Base-by-base conservation (phyloP, 208 protist species). In the Acanthamoeba healyi region DNA sequence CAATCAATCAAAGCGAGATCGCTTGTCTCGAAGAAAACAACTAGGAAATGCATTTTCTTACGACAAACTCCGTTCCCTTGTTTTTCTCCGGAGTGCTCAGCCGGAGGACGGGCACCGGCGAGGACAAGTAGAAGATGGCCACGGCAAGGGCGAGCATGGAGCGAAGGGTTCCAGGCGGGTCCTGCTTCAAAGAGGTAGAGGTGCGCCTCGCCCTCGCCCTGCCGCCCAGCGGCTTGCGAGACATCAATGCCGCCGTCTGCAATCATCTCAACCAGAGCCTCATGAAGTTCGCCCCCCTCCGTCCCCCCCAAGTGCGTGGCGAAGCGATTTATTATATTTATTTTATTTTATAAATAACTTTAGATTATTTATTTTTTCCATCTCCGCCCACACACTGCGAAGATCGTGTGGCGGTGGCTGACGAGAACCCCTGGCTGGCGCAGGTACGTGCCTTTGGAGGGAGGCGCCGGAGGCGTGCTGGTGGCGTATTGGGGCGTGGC, bases 191-290 rank as follows among this genome's bases (percentile, higher is more conserved):
- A 46, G 70, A 79, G 36, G 17, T 49, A 7, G 70, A 79, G 17
- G 70, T 79, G 19, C n/a, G 5, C 10, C 70, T 79, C 70, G n/a
- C 70, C 17, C 70, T 79, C n/a, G 70, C 70, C 7, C 36, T 79
- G 34, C 70, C 70, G 17, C 70, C 70, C 7, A 34, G 26, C n/a
- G n/a, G 36, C 70, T n/a, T 79, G 36, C 70, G 70, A 32, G 70
- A 79, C 70, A 26, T 79, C 70, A 26, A 79, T 46, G 70, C 70
- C 36, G 70, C 70, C 14, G 70, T 79, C 7, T 79, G 70, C 36
- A 24, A 49, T 7, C 70, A 36, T 19, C 70, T 79, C 70, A 79
- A 79, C 24, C 70, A 79, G 36, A 79, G 70, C 36, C 70, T 79
- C 70, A 79, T 79, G 70, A 79, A 79, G 70, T 79, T 46, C 51